These are phyloP conservation scores for Medicago arabica DNA, from an alignment of 306 rosid species.

Conservation along the genomic window DNA sequence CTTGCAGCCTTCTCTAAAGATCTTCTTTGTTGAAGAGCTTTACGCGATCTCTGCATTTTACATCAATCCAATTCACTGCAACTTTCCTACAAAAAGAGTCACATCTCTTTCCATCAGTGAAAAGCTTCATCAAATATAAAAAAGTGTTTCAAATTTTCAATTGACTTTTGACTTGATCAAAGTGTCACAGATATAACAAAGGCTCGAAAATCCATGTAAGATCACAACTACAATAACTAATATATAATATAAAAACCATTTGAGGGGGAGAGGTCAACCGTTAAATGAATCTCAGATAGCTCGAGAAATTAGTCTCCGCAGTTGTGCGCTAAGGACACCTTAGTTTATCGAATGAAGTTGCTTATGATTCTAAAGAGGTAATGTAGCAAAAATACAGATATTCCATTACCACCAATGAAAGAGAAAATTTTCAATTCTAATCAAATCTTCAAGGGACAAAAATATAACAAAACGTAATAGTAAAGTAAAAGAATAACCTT, in stretches of 20 bases:
- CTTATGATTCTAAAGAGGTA: too few species aligned
- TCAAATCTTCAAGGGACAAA: slow-evolving; percentile 27
- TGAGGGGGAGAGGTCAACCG: not conserved
- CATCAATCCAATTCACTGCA: slow-evolving; percentile 64
- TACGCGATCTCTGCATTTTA: slow-evolving; percentile 85
- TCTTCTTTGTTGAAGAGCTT: slow-evolving; percentile 79
- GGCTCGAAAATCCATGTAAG: slow-evolving; percentile 36
- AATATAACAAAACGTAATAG: slow-evolving; percentile 46
- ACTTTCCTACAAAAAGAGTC: slow-evolving; percentile 46
- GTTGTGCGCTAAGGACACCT: not conserved
- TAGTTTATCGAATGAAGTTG: too few species aligned
- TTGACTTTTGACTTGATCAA: slow-evolving; percentile 42
- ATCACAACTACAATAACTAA: slow-evolving; percentile 25
- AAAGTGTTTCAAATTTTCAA: slow-evolving; percentile 3
- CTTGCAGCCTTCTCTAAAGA: slow-evolving; percentile 55
- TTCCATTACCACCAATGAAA: slow-evolving; percentile 21
- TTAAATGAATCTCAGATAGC: not conserved
- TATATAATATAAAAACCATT: too few species aligned
- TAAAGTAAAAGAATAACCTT: slow-evolving; percentile 51
- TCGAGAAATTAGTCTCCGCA: not conserved
- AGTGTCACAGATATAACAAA: slow-evolving; percentile 27
- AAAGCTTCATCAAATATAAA: slow-evolving; percentile 10
- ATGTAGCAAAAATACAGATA: not conserved
- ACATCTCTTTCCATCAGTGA: slow-evolving; percentile 38
- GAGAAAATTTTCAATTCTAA: slow-evolving; percentile 43